Percentiles rank a stretch among this genome's conserved stretches.
Evolutionary conservation across 805 yeast genomes (phyloP).

Genomic region (Ogataea neopini): DNA sequence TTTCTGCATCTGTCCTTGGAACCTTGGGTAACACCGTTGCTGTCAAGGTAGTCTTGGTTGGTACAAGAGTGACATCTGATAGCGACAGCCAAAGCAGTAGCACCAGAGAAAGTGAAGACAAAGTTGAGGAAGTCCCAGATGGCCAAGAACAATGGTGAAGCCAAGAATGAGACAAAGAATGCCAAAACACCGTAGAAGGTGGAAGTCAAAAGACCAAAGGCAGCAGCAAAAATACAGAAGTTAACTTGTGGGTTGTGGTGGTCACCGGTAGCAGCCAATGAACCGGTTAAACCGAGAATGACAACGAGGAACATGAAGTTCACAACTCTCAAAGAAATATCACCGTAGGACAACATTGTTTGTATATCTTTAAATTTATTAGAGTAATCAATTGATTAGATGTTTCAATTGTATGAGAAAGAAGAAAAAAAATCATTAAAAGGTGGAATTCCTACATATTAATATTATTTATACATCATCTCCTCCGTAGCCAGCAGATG

Average conservation of each 20-base stretch:
- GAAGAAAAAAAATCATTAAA: conserved; percentile 8
- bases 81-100: conserved; percentile 90
- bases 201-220: conserved; percentile 81
- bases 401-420: neutral
- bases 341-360: conserved; percentile 62
- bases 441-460: conserved; percentile 14
- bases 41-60: conserved; percentile 61
- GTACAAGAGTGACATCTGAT: conserved; percentile 84
- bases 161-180: conserved; percentile 71
- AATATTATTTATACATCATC: conserved; percentile 9
- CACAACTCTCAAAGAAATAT: conserved; percentile 68
- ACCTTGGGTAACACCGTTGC: conserved; percentile 75
- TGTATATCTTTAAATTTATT: neutral
- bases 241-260: conserved; percentile 76
- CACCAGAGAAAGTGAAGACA: conserved; percentile 93
- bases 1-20: conserved; percentile 86
- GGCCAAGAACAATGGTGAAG: conserved; percentile 82
- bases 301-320: conserved; percentile 78
- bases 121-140: conserved; percentile 81
- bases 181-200: conserved; percentile 79
- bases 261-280: conserved; percentile 68
- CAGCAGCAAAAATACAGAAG: conserved; percentile 83
- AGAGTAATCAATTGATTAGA: conserved; percentile 6
- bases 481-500: conserved; percentile 3
- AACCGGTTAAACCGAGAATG: conserved; percentile 84